Evolutionary conservation across 371 early-diverging fungal species (phyloP), one percentile per base, ranked within the genome.

Genomic region (Mucor racemosus): DNA sequence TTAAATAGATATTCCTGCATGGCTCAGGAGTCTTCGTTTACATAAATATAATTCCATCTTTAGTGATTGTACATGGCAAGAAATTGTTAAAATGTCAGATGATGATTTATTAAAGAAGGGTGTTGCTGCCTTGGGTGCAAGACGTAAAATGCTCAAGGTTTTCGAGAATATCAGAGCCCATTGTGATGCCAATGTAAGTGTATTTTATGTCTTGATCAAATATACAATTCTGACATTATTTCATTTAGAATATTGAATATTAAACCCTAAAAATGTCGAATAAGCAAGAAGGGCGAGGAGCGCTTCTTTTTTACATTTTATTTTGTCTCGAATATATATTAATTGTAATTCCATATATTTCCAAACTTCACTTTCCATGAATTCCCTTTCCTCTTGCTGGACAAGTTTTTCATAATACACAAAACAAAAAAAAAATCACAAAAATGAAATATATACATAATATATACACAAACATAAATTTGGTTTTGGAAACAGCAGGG

Each of bases 131-230:
- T 85, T 97, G 66, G 98, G 98, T 41, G 99, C 98, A 8, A 88
- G 99, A 62, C 87, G 95, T 67, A 98, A 98, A 78, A 92, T 98
- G 92, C 80, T 97, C 60, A 97, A 96, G 76, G 95, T 96, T 35
- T 98, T 98, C 84, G 97, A 96, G 67, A 82, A 88, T 33, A 87
- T 98, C 40, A 83, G 84, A 62, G 65, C 71, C 7, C 81, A 84
- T 61, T 84, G 84, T 68, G 80, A 81, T 39, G 77, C 72, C 15
- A 81, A 81, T 63, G 84, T 84, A 77, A 77, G 84, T 73, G 7
- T 4, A n/a, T 15, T 15, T 13, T 5, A 6, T n/a, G 11, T 31
- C 5, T 21, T 5, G 5, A 11, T 3, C 26, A 2, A 53, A n/a
- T 6, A 21, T 34, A 7, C 14, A 44, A n/a, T n/a, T 5, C 26